Percentiles rank a stretch among this genome's conserved stretches.
These are phyloP conservation scores for Castanea crenata DNA, from an alignment of 306 rosid genomes.

Conservation along the genomic window DNA sequence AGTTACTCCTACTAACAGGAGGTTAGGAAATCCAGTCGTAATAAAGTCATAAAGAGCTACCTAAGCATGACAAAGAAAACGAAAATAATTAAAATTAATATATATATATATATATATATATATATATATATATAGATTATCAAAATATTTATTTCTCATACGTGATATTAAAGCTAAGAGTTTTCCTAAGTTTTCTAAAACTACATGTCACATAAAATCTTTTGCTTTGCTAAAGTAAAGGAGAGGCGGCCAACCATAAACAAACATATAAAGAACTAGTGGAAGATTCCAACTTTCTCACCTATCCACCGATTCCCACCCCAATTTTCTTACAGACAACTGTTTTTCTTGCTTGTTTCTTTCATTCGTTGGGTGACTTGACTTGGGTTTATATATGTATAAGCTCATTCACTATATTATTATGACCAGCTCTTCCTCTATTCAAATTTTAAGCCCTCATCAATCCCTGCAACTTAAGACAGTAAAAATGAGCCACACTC, in stretches of 20 bases:
- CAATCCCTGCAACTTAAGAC: neutral
- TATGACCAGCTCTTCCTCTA: slow-evolving; percentile 17
- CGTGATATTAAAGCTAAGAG: slow-evolving; percentile 3
- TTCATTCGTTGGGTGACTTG: neutral
- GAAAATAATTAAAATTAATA: neutral
- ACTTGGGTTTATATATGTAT: too few relatives aligned
- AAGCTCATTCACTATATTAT: slow-evolving; percentile 12
- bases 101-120: neutral
- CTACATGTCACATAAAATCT: slow-evolving; percentile 5
- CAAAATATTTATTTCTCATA: neutral
- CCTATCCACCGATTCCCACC: slow-evolving; percentile 29
- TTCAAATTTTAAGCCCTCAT: slow-evolving; percentile 19
- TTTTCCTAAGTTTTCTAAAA: neutral
- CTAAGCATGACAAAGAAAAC: slow-evolving; percentile 17
- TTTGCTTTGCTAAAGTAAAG: slow-evolving; percentile 5
- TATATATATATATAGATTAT: neutral
- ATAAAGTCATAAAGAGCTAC: neutral
- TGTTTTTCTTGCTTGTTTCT: slow-evolving; percentile 4
- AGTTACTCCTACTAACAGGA: neutral
- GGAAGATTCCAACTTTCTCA: slow-evolving; percentile 37
- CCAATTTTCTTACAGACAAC: slow-evolving; percentile 27
- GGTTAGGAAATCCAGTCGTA: neutral
- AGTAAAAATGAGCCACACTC: slow-evolving; percentile 39
- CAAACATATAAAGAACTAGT: slow-evolving; percentile 39
- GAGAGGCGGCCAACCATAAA: slow-evolving; percentile 48